Percentiles rank a stretch among this genome's conserved stretches.
phyloP scores from a whole-genome alignment of 345 rosid species.

The Ricinus communis region DNA sequence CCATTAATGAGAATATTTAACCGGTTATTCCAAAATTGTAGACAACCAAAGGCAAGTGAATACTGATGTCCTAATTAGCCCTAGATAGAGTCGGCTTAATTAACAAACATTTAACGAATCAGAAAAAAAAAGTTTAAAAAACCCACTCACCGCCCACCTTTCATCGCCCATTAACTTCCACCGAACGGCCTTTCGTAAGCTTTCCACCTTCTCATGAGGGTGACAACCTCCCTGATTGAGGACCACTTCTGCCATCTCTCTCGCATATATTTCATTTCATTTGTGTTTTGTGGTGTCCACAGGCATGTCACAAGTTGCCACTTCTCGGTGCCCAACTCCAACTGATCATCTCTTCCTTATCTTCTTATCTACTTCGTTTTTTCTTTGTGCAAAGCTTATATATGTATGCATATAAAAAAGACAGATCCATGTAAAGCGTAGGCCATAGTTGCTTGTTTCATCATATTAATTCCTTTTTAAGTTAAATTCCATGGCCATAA shows the following conservation, averaged over 20 bases:
- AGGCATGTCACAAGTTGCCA: conserved; percentile 18
- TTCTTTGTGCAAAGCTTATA: too few species aligned
- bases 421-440: too few species aligned
- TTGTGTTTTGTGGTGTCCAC: conserved; percentile 33
- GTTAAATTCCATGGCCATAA: too few species aligned
- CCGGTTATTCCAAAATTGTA: too few species aligned
- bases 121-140: neutral
- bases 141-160: conserved; percentile 41
- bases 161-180: conserved; percentile 32
- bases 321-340: conserved; percentile 7
- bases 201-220: conserved; percentile 34
- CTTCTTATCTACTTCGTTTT: conserved; percentile 31
- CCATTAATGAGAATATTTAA: too few species aligned
- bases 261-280: neutral
- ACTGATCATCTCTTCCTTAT: conserved; percentile 21
- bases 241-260: conserved; percentile 18
- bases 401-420: too few species aligned
- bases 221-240: conserved; percentile 30
- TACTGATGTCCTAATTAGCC: too few species aligned
- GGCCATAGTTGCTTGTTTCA: too few species aligned
- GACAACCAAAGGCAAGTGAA: too few species aligned
- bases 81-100: too few species aligned
- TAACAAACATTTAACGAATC: too few species aligned
- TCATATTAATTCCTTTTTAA: too few species aligned
- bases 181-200: conserved; percentile 36